Conservation (phyloP, 352 stramenopile species). For the Blastocystis sp. region DNA sequence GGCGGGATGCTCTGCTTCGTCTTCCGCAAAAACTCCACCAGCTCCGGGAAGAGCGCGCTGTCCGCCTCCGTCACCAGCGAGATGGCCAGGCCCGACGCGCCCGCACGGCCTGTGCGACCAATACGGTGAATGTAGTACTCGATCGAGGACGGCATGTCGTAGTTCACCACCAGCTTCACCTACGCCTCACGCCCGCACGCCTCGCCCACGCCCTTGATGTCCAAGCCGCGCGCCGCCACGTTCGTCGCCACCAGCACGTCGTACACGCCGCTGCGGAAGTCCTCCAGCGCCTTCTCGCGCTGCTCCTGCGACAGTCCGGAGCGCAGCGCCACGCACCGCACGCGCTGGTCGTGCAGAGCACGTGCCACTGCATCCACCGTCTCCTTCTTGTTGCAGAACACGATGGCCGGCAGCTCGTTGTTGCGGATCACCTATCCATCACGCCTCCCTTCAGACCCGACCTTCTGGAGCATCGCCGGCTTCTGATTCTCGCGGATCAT, state of each 20-base stretch:
- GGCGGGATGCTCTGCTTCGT: slow-evolving; percentile 88
- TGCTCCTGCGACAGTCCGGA: slow-evolving; percentile 93
- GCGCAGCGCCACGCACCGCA: slow-evolving; percentile 78
- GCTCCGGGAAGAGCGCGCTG: slow-evolving; percentile 90
- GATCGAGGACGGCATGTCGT: slow-evolving; percentile 93
- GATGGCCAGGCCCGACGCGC: slow-evolving; percentile 91
- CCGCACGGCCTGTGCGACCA: slow-evolving; percentile 91
- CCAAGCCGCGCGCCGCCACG: slow-evolving; percentile 81
- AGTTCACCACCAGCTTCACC: slow-evolving; percentile 97
- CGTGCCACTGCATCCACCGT: slow-evolving; percentile 80
- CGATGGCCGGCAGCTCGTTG: slow-evolving; percentile 82
- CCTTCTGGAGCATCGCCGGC: slow-evolving; percentile 76
- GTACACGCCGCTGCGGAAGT: slow-evolving; percentile 76
- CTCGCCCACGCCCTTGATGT: slow-evolving; percentile 84
- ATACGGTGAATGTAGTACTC: slow-evolving; percentile 97
- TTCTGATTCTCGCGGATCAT: slow-evolving; percentile 86
- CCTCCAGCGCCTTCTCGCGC: slow-evolving; percentile 84
- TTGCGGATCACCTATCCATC: slow-evolving; percentile 79
- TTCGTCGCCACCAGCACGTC: slow-evolving; percentile 76
- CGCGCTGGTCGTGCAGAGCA: slow-evolving; percentile 10
- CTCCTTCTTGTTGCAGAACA: slow-evolving; percentile 99
- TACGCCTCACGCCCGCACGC: slow-evolving; percentile 71
- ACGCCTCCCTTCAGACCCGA: slow-evolving; percentile 72
- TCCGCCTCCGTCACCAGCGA: slow-evolving; percentile 95
- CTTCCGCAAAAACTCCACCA: slow-evolving; percentile 91